Evolutionary conservation across 768 basidiomycete species (phyloP).

Genomic region (Leccinum incarnatum): DNA sequence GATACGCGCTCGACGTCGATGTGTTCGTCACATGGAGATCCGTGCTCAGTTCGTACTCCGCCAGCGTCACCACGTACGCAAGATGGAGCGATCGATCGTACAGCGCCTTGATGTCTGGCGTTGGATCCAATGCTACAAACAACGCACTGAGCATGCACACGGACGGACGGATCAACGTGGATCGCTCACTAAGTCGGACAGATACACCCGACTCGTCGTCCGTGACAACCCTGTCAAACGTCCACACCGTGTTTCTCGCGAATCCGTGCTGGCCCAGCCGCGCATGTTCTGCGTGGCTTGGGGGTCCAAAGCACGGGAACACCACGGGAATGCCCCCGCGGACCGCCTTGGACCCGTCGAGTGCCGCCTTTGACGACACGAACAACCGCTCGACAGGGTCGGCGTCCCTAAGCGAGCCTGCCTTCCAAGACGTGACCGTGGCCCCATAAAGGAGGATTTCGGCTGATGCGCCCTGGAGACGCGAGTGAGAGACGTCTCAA

Average conservation of each 20-base stretch:
- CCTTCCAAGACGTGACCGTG: slow-evolving; percentile 84
- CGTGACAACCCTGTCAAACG: slow-evolving; percentile 56
- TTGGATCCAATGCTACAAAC: slow-evolving; percentile 59
- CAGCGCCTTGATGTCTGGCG: slow-evolving; percentile 48
- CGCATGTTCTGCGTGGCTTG: slow-evolving; percentile 67
- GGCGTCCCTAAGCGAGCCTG: slow-evolving; percentile 35
- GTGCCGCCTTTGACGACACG: slow-evolving; percentile 70
- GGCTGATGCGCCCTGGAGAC: slow-evolving; percentile 56
- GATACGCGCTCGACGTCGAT: slow-evolving; percentile 38
- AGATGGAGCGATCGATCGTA: slow-evolving; percentile 72
- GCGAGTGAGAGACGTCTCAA: too few species aligned
- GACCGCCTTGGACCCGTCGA: slow-evolving; percentile 80
- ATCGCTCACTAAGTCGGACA: slow-evolving; percentile 67
- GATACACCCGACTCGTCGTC: slow-evolving; percentile 72
- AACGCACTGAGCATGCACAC: background rate
- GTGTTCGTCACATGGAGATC: slow-evolving; percentile 80
- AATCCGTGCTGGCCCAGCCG: slow-evolving; percentile 88
- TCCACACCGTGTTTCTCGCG: slow-evolving; percentile 77
- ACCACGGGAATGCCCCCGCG: slow-evolving; percentile 59
- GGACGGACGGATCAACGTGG: background rate
- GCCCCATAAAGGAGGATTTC: slow-evolving; percentile 80
- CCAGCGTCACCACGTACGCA: slow-evolving; percentile 77
- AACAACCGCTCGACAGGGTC: slow-evolving; percentile 69
- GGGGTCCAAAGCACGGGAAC: slow-evolving; percentile 89
- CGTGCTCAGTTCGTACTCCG: slow-evolving; percentile 69